Base-by-base conservation (phyloP, 768 basidiomycete species). In the Leccinum olivaceopallidum region DNA sequence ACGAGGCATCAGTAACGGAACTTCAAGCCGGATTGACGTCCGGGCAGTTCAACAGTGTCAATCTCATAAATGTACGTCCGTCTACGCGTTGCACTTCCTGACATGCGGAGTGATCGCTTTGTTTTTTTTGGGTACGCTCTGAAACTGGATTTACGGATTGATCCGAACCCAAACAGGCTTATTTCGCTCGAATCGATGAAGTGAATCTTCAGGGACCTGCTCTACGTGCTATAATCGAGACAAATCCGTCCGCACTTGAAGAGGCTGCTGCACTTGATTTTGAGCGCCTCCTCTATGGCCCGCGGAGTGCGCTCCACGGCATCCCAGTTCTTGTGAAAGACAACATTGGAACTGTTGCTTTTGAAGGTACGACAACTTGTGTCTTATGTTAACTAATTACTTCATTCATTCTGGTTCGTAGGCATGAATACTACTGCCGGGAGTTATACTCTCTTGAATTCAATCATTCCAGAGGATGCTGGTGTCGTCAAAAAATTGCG, bases 391-490 rank as follows among this genome's bases (percentile, higher is more conserved):
- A 9, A n/a, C n/a, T 14, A 6, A 7, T 18, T 8, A n/a, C 6
- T 37, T 28, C 61, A 42, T 60, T 28, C 5, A 42, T 60, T 28
- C 6, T 14, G 58, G n/a, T 16, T 44, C 9, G 8, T 39, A 65
- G 78, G 78, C 22, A 77, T 79, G 77, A 77, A 78, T 63, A 78
- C 77, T 1, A 78, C 77, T 2, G 77, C 78, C 2, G 78, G 78
- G 26, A 77, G 77, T 9, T 79, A 68, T 52, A 68, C 73, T 24
- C 70, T 79, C 12, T 65, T 77, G 14, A 67, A 65, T 1, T 76
- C 77, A 3, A 62, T 76, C 22, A 67, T 75, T 16, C 71, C 71
- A 0, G 69, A 71, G 13, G 78, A 79, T 60, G 68, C 78, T 22
- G 71, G 71, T 1, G 73, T 77, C 5, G 68, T 72, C 6, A 73